Evolutionary conservation across 2,329 filamentous ascomycete genomes (phyloP).

Genomic region (Aspergillus ochraceus): DNA sequence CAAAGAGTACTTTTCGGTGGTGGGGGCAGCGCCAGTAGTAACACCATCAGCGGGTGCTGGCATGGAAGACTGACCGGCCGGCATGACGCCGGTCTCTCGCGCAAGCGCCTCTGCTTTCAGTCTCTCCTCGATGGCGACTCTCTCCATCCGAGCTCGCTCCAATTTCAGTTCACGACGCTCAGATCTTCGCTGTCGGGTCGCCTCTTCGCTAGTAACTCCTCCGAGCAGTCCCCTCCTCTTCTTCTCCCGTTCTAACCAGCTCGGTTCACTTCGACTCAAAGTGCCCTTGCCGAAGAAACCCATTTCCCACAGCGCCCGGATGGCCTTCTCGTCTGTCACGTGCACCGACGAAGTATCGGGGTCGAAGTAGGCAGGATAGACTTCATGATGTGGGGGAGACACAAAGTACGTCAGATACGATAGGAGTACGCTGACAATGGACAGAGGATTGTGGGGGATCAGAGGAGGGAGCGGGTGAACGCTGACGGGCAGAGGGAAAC

Average conservation of each 20-base stretch:
- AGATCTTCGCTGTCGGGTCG: constrained; percentile 72
- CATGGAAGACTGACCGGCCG: constrained; percentile 13
- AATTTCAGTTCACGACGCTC: constrained; percentile 84
- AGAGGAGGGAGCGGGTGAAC: constrained; percentile 83
- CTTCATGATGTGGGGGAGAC: constrained; percentile 58
- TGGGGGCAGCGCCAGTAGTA: constrained; percentile 16
- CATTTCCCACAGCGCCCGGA: constrained; percentile 87
- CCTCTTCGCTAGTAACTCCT: constrained; percentile 74
- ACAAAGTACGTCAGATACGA: constrained; percentile 74
- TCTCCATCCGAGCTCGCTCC: constrained; percentile 84
- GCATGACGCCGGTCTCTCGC: constrained; percentile 24
- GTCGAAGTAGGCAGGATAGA: constrained; percentile 79
- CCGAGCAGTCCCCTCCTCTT: constrained; percentile 65
- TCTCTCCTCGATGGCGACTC: constrained; percentile 77
- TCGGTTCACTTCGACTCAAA: constrained; percentile 90
- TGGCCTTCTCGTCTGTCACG: constrained; percentile 72
- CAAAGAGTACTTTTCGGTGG: constrained; percentile 35
- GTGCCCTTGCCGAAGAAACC: constrained; percentile 96
- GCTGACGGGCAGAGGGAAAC: constrained; percentile 74
- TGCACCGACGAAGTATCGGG: constrained; percentile 78
- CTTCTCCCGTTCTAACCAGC: constrained; percentile 83
- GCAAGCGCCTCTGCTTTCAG: constrained; percentile 54
- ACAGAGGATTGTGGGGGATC: constrained; percentile 89
- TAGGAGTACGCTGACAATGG: constrained; percentile 75
- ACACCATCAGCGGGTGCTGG: constrained; percentile 15